Evolutionary conservation across 208 protist species (phyloP), one percentile per base, ranked within the genome.

Genomic region (Trypanosoma caninum): DNA sequence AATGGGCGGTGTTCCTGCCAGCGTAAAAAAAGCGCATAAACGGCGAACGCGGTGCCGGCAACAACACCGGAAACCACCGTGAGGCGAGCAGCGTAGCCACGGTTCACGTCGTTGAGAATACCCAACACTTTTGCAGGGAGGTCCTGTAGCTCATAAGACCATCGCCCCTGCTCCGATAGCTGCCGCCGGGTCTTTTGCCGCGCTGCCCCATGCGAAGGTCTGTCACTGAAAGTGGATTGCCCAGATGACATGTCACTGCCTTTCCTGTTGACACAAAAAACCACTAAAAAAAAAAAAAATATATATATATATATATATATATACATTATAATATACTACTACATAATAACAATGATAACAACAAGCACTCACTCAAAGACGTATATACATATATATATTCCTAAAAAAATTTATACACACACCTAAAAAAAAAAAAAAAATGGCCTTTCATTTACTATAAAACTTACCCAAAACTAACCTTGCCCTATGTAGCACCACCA

Each of bases 61-160:
- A 51, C 53, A 14, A 78, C 67, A 11, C 69, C 63, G 23, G 23
- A 37, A n/a, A 75, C 57, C 0, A 47, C 45, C 4, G 42, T 25
- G 23, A 90, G 27, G 34, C 89, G 89, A 14, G 72, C 54, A 3
- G 76, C 52, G 66, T 91, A 95, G 53, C 88, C 89, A 28, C 76
- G 74, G 72, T 91, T 80, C 22, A 91, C 74, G 62, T 91, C 80
- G 51, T 85, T 81, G n/a, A 91, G 51, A 4, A 72, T 33, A 0
- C 44, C 18, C 4, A 40, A 54, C 2, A 82, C 31, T 25, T 62
- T 34, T 20, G 20, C 53, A 0, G 87, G 87, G 28, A 83, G 59
- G 62, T 94, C 87, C 50, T 94, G 81, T 50, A 94, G 33, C 18
- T 73, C 55, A 61, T 77, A 94, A 37, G 87, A 94, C 87, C 87